These are phyloP conservation scores for Saccharomycopsis crataegensis DNA, from an alignment of 1,139 yeast species.

Conservation along the genomic window DNA sequence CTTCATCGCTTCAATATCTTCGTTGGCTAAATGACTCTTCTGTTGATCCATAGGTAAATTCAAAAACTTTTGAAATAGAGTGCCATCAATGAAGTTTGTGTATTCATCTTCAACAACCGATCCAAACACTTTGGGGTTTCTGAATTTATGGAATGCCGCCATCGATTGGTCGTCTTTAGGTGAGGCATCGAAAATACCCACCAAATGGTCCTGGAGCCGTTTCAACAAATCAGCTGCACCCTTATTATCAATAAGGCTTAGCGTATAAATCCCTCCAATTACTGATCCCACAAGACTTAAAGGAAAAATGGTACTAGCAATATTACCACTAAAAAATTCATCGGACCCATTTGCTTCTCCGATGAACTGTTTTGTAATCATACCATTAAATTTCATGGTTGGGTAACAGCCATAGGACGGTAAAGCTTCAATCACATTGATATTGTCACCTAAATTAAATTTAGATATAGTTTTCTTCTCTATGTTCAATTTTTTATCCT, in stretches of 20 bases:
- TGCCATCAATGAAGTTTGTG: not conserved
- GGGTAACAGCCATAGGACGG: no score
- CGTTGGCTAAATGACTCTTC: no score
- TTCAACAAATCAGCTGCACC: not conserved
- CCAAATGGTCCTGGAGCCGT: not conserved
- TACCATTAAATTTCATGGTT: no score
- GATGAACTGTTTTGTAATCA: not conserved
- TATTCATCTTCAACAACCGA: not conserved
- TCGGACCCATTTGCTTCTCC: not conserved
- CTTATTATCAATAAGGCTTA: constrained; percentile 19
- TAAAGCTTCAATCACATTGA: constrained; percentile 20
- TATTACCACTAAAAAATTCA: not conserved
- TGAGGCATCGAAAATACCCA: no score
- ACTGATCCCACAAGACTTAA: constrained; percentile 24
- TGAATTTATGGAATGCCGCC: not conserved
- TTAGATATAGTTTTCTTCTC: constrained; percentile 2
- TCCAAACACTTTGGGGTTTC: not conserved
- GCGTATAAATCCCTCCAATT: constrained; percentile 23
- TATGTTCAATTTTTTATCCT: no score
- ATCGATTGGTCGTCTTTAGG: no score
- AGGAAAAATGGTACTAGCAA: constrained; percentile 17
- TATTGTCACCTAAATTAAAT: constrained; percentile 23
- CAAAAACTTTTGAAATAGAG: constrained; percentile 1
- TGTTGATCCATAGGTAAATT: not conserved
- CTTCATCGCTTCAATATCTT: no score